Conservation (phyloP, 1,139 yeast species). For the Suhomyces taliae region DNA sequence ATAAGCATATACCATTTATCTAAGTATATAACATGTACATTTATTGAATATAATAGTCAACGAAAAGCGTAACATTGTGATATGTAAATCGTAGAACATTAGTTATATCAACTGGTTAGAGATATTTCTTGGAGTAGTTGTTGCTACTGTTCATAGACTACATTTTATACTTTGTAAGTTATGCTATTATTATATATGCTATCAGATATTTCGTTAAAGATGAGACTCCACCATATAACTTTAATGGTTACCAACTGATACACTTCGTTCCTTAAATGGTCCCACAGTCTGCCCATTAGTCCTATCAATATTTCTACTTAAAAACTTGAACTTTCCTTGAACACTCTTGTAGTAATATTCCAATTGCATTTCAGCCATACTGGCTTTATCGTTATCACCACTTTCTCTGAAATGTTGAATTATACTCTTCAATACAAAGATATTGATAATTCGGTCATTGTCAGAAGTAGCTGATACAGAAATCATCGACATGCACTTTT, state of each 20-base stretch:
- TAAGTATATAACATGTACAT: slow-evolving; percentile 14
- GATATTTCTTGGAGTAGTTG: no score
- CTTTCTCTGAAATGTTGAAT: slow-evolving; percentile 15
- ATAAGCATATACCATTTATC: slow-evolving; percentile 10
- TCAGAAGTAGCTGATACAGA: slow-evolving; percentile 17
- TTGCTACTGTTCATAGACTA: no score
- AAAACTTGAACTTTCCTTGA: slow-evolving; percentile 17
- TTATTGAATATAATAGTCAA: slow-evolving; percentile 4
- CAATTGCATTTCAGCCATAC: slow-evolving; percentile 25
- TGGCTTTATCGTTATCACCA: slow-evolving; percentile 26
- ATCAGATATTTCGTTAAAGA: no score
- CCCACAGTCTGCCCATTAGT: no score
- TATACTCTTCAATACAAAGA: slow-evolving; percentile 23
- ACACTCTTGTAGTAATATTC: slow-evolving; percentile 18
- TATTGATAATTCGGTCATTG: slow-evolving; percentile 21
- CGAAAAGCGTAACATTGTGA: neutral
- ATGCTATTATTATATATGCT: no score
- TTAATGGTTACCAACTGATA: no score
- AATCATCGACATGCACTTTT: slow-evolving; percentile 17
- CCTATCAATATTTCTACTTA: slow-evolving; percentile 9
- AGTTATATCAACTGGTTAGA: no score
- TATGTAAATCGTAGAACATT: no score
- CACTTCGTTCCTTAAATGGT: no score
- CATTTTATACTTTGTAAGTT: no score
- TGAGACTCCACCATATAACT: no score